phyloP scores from a whole-genome alignment of 73 alveolate genomes.

The Tetrahymena malaccensis region DNA sequence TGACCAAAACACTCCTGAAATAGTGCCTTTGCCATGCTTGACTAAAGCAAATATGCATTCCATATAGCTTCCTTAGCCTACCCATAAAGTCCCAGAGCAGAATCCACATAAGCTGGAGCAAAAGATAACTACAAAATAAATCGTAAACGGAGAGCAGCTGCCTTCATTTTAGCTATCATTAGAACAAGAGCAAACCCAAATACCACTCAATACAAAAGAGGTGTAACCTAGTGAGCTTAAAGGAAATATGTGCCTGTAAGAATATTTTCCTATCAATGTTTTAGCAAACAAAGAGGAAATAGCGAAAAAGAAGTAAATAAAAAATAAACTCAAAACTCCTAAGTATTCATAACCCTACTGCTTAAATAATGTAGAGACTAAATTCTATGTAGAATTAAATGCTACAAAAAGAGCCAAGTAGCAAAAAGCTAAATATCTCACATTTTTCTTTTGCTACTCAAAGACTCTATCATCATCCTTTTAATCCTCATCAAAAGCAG shows the following conservation, averaged over 20 bases:
- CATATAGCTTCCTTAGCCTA: not conserved
- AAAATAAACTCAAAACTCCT: not conserved
- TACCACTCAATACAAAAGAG: not conserved
- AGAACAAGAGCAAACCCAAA: not conserved
- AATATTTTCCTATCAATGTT: not conserved
- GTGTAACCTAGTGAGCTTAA: not conserved
- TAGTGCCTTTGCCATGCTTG: not conserved
- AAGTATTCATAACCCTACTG: not conserved
- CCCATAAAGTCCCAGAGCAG: not conserved
- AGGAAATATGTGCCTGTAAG: not conserved
- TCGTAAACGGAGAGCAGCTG: not conserved
- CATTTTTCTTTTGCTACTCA: not conserved
- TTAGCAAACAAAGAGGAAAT: not conserved
- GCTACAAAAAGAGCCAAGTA: not conserved
- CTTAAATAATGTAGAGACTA: not conserved
- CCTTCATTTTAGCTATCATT: not conserved
- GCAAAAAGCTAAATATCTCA: not conserved
- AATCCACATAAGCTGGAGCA: not conserved
- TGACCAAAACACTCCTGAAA: not conserved
- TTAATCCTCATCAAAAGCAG: not conserved
- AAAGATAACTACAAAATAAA: not conserved
- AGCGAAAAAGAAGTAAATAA: not conserved
- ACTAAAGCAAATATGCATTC: not conserved
- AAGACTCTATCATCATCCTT: not conserved
- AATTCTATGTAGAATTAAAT: not conserved